These are phyloP conservation scores for Amoebophrya sp. DNA, from an alignment of 169 alveolate genomes.

Conservation along the genomic window DNA sequence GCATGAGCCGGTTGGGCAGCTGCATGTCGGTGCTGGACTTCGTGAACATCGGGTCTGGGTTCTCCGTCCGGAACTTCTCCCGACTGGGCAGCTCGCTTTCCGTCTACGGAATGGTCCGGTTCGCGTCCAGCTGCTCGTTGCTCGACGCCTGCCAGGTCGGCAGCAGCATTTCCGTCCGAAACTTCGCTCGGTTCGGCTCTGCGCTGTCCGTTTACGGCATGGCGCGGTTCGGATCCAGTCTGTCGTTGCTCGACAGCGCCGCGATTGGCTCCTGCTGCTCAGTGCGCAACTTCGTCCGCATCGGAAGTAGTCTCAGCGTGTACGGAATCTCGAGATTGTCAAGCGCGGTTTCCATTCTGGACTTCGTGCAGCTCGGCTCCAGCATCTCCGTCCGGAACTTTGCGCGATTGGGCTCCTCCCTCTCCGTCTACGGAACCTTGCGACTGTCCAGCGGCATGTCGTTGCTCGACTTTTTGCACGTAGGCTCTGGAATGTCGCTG, in stretches of 20 bases:
- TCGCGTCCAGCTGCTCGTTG: conserved; percentile 9
- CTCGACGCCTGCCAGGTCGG: not conserved
- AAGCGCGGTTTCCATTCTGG: conserved; percentile 26
- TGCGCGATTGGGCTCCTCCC: conserved; percentile 18
- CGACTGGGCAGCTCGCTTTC: not conserved
- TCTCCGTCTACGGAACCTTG: not conserved
- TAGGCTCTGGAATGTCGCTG: not conserved
- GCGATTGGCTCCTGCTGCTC: conserved; percentile 16
- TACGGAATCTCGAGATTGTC: not conserved
- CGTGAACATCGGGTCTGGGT: conserved; percentile 28
- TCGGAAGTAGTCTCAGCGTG: not conserved
- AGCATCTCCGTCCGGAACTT: conserved; percentile 19
- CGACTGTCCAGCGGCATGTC: not conserved
- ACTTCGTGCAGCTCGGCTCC: conserved; percentile 13
- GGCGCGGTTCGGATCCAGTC: conserved; percentile 1
- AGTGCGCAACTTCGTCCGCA: not conserved
- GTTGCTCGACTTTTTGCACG: not conserved
- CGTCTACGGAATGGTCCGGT: conserved; percentile 29
- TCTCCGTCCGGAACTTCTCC: conserved; percentile 4
- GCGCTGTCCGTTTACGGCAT: not conserved
- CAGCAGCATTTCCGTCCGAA: not conserved
- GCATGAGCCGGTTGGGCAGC: conserved; percentile 10
- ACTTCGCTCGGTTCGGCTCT: not conserved
- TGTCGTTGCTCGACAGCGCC: conserved; percentile 16
- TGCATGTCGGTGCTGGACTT: conserved; percentile 27